These are phyloP conservation scores for Raphidocelis subcapitata DNA, from an alignment of 139 green algal genomes.

Conservation along the genomic window DNA sequence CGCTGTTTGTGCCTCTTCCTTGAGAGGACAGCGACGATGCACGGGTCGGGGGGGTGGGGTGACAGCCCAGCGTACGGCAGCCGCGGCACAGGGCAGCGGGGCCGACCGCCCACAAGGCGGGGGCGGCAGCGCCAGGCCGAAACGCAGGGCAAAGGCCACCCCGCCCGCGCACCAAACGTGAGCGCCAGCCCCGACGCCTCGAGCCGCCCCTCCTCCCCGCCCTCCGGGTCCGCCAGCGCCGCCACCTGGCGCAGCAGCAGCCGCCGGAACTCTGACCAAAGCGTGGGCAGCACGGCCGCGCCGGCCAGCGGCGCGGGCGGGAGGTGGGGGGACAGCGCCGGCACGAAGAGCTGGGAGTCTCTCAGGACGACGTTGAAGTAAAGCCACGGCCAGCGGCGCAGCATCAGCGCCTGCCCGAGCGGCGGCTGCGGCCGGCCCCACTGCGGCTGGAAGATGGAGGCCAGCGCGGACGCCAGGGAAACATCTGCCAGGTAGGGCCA, in stretches of 20 bases:
- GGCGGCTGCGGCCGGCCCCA: conserved; percentile 32
- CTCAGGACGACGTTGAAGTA: conserved; percentile 78
- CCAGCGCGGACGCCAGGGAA: conserved; percentile 58
- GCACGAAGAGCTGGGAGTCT: conserved; percentile 54
- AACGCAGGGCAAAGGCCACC: too few relatives aligned
- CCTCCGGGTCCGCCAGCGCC: conserved; percentile 9
- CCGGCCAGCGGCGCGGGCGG: not conserved
- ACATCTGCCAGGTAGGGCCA: conserved; percentile 82
- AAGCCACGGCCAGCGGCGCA: conserved; percentile 57
- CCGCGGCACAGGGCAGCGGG: too few relatives aligned
- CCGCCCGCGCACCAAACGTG: conserved; percentile 21
- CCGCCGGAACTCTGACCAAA: not conserved
- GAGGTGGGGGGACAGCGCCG: conserved; percentile 35
- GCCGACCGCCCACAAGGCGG: too few relatives aligned
- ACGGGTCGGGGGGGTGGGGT: too few relatives aligned
- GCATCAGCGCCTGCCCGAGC: conserved; percentile 30
- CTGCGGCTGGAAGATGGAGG: conserved; percentile 60
- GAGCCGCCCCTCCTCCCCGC: conserved; percentile 22
- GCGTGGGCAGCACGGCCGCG: not conserved
- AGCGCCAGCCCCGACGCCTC: conserved; percentile 64
- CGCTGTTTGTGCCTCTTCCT: too few relatives aligned
- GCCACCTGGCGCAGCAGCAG: conserved; percentile 16
- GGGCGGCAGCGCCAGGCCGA: too few relatives aligned
- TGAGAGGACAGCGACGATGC: too few relatives aligned
- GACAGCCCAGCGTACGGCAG: too few relatives aligned